phyloP scores from a whole-genome alignment of 768 basidiomycete genomes.

The Rubroboletus satanas region DNA sequence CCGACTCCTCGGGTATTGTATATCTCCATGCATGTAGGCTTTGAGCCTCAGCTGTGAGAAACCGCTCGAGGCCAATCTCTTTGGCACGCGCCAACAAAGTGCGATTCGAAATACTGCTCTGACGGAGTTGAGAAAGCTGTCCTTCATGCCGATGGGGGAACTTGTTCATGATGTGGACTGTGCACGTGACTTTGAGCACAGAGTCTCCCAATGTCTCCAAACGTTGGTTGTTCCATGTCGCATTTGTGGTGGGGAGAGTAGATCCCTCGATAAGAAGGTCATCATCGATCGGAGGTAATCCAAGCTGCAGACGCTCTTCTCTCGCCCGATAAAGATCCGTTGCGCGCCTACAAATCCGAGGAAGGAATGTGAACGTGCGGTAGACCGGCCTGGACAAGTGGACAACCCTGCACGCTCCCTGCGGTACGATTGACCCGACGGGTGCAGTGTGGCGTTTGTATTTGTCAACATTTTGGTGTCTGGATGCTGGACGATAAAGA shows the following conservation, averaged over 20 bases:
- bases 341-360: slow-evolving; percentile 62
- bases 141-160: slow-evolving; percentile 82
- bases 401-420: slow-evolving; percentile 51
- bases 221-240: slow-evolving; percentile 76
- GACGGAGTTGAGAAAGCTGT: slow-evolving; percentile 64
- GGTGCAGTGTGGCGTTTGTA: slow-evolving; percentile 21
- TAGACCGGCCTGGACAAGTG: slow-evolving; percentile 49
- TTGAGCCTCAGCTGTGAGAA: slow-evolving; percentile 56
- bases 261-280: slow-evolving; percentile 67
- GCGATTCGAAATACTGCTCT: slow-evolving; percentile 64
- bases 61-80: slow-evolving; percentile 58
- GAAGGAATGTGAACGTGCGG: slow-evolving; percentile 53
- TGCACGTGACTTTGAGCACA: slow-evolving; percentile 71
- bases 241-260: slow-evolving; percentile 62
- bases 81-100: slow-evolving; percentile 66
- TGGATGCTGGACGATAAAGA: slow-evolving; percentile 34
- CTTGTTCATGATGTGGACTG: slow-evolving; percentile 72
- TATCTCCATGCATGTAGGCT: slow-evolving; percentile 59
- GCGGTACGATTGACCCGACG: slow-evolving; percentile 37
- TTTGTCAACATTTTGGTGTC: slow-evolving; percentile 26
- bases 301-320: slow-evolving; percentile 48
- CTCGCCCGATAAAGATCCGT: slow-evolving; percentile 61
- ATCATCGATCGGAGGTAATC: slow-evolving; percentile 56
- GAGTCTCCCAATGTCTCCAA: slow-evolving; percentile 86
- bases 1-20: slow-evolving; percentile 37